Evolutionary conservation across 2,329 filamentous ascomycete species (phyloP).

Genomic region (Raffaelea ambrosiae): DNA sequence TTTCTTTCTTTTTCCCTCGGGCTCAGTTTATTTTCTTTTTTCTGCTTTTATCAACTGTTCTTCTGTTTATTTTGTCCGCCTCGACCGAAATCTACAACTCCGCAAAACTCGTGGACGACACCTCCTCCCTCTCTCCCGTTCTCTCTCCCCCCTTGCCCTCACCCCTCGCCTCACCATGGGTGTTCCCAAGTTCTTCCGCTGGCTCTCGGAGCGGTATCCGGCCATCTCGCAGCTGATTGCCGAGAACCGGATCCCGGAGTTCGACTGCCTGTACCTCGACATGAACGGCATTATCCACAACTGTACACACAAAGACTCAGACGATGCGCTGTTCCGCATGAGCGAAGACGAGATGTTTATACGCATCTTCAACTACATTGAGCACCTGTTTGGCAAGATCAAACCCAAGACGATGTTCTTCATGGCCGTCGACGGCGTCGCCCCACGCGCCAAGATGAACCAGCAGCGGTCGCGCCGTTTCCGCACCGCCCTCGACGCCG

Average conservation of each 20-base stretch:
- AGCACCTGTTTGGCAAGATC: constrained; percentile 97
- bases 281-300: constrained; percentile 99
- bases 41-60: background rate
- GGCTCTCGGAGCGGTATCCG: constrained; percentile 98
- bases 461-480: constrained; percentile 95
- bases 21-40: background rate
- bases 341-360: constrained; percentile 99
- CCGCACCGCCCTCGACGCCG: constrained; percentile 83
- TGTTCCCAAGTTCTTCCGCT: constrained; percentile 90
- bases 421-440: constrained; percentile 98
- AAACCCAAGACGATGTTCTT: constrained; percentile 98
- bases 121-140: background rate
- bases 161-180: constrained; percentile 18
- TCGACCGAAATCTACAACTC: no score
- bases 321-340: constrained; percentile 84
- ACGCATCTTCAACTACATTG: constrained; percentile 99
- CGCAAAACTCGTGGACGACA: background rate
- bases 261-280: constrained; percentile 93
- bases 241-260: constrained; percentile 97
- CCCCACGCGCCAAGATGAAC: constrained; percentile 98
- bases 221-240: constrained; percentile 97
- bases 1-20: background rate
- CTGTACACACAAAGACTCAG: constrained; percentile 94
- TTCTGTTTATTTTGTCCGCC: background rate
- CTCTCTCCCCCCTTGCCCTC: background rate